Conservation (phyloP, 176 grass and related monocot genomes). For the Aechmea fasciata region DNA sequence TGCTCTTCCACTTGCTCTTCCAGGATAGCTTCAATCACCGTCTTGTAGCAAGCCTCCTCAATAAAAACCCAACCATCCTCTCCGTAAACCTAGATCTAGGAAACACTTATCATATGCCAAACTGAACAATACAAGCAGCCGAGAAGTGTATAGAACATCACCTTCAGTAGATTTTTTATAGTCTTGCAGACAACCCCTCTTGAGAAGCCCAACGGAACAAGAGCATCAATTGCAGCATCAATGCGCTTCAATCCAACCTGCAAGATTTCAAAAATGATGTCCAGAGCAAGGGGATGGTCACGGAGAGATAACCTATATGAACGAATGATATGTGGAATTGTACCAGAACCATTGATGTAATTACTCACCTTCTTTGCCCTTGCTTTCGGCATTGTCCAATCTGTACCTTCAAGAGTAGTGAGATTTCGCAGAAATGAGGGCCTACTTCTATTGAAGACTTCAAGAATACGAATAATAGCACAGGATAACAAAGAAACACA, state of each 20-base stretch:
- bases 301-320: not conserved
- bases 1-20: constrained; percentile 14
- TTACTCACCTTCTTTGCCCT: not conserved
- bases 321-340: not conserved
- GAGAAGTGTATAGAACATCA: not conserved
- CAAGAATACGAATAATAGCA: no score
- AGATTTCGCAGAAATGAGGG: no score
- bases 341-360: not conserved
- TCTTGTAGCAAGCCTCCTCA: constrained; percentile 18
- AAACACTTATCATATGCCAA: not conserved
- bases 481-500: no score
- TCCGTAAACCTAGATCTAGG: constrained; percentile 9
- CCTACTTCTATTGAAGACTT: no score
- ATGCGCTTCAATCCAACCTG: constrained; percentile 19
- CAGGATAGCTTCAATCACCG: constrained; percentile 17
- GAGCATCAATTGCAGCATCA: constrained; percentile 16
- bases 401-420: no score
- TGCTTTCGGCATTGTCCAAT: not conserved
- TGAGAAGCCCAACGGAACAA: not conserved
- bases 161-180: constrained; percentile 13
- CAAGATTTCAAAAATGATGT: not conserved
- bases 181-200: not conserved
- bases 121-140: not conserved
- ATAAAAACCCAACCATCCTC: constrained; percentile 10
- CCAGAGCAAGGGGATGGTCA: not conserved